Conservation (phyloP, 148 eudicot genomes). For the Rhododendron simsii region DNA sequence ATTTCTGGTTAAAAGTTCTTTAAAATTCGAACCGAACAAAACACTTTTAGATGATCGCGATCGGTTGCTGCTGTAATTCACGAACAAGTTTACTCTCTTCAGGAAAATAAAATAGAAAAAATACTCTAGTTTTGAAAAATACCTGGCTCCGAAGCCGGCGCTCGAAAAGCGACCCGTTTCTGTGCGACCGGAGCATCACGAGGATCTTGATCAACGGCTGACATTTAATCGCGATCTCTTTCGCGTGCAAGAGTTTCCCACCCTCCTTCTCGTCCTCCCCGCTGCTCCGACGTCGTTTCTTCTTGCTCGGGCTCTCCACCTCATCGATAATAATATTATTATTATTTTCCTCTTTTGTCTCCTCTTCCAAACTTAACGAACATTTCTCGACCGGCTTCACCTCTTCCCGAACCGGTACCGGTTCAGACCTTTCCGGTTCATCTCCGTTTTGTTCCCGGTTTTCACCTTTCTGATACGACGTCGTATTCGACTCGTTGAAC, state of each 20-base stretch:
- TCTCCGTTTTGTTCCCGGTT: slow-evolving; percentile 10
- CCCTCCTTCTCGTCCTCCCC: slow-evolving; percentile 25
- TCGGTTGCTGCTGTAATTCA: too few relatives aligned
- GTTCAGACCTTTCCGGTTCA: background rate
- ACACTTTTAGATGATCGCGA: too few relatives aligned
- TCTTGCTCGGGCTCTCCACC: slow-evolving; percentile 8
- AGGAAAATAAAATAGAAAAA: background rate
- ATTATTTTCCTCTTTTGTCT: background rate
- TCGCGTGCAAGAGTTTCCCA: slow-evolving; percentile 29
- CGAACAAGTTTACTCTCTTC: too few relatives aligned
- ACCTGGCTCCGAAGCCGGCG: slow-evolving; percentile 47
- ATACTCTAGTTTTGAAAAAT: background rate
- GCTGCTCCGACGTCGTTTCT: slow-evolving; percentile 28
- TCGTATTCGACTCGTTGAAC: slow-evolving; percentile 41
- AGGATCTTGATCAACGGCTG: slow-evolving; percentile 35
- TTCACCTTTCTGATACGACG: slow-evolving; percentile 15
- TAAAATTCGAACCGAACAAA: too few relatives aligned
- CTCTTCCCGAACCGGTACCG: slow-evolving; percentile 8
- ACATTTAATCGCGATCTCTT: slow-evolving; percentile 24
- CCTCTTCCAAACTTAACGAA: background rate
- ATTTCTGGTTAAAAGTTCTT: fast-evolving
- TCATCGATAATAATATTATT: background rate
- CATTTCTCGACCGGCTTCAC: slow-evolving; percentile 7
- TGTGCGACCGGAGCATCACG: slow-evolving; percentile 33
- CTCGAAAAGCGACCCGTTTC: slow-evolving; percentile 40